A percentile compares a stretch with the other conserved stretches of the same genome.
Conservation (phyloP, 495 filamentous ascomycete genomes). For the Annulohypoxylon nitens region DNA sequence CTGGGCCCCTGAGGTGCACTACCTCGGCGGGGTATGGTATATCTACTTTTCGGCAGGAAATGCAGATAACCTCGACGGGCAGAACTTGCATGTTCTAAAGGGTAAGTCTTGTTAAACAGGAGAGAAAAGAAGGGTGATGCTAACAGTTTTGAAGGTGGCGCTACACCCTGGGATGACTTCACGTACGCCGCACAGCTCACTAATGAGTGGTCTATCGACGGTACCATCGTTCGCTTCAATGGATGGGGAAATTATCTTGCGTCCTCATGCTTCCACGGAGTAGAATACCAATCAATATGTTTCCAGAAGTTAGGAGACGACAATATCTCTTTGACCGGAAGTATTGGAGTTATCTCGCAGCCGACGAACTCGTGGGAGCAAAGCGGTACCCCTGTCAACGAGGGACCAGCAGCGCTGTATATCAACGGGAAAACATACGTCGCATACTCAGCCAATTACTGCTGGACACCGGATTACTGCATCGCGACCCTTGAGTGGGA, state of each 20-base stretch:
- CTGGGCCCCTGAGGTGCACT: conserved; percentile 69
- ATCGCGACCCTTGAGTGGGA: conserved; percentile 64
- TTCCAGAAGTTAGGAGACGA: conserved; percentile 51
- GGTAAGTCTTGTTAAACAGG: conserved; percentile 25
- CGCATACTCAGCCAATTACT: conserved; percentile 65
- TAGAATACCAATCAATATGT: conserved; percentile 61
- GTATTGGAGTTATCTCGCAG: conserved; percentile 56
- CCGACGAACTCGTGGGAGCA: conserved; percentile 63
- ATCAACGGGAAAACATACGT: conserved; percentile 60
- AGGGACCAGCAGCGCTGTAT: conserved; percentile 65
- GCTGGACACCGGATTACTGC: conserved; percentile 66
- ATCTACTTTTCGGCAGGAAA: conserved; percentile 57
- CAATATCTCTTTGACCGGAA: conserved; percentile 48
- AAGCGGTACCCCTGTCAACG: conserved; percentile 66
- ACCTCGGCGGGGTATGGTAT: conserved; percentile 63
- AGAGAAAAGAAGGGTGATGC: neutral
- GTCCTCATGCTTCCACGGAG: conserved; percentile 61
- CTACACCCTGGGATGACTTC: conserved; percentile 58
- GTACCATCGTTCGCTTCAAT: conserved; percentile 55
- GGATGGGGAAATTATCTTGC: conserved; percentile 57
- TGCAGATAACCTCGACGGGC: conserved; percentile 47
- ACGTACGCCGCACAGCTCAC: conserved; percentile 55
- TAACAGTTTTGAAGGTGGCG: conserved; percentile 52
- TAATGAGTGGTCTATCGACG: conserved; percentile 64
- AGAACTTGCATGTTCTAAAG: conserved; percentile 57